Conservation (phyloP, 768 basidiomycete genomes). For the Suillus placidus region DNA sequence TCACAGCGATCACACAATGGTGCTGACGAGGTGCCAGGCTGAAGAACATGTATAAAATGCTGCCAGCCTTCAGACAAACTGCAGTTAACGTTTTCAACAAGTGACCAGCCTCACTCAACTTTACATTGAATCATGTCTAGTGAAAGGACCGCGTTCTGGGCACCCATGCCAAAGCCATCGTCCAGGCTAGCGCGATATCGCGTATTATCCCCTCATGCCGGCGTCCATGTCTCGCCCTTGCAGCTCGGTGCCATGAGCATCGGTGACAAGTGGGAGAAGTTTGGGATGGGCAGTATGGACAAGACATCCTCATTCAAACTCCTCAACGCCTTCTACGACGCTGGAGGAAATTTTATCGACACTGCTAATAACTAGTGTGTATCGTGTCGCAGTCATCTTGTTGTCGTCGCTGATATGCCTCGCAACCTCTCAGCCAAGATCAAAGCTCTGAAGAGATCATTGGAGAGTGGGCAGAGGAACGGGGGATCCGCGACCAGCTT, state of each 20-base stretch:
- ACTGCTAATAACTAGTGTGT: constrained; percentile 49
- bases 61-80: constrained; percentile 2
- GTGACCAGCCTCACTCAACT: background rate
- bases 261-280: constrained; percentile 44
- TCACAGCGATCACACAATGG: background rate
- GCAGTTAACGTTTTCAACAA: background rate
- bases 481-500: constrained; percentile 46
- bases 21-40: background rate
- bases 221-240: constrained; percentile 54
- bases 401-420: background rate
- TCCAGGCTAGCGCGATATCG: constrained; percentile 43
- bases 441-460: constrained; percentile 46
- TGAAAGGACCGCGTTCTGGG: background rate
- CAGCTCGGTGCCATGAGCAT: constrained; percentile 53
- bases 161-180: constrained; percentile 28
- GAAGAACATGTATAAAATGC: background rate
- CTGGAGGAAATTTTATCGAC: constrained; percentile 53
- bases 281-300: constrained; percentile 43
- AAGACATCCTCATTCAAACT: constrained; percentile 47
- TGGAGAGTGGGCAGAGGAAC: constrained; percentile 49
- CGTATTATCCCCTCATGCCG: constrained; percentile 41
- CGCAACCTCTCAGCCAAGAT: constrained; percentile 33
- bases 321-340: constrained; percentile 47
- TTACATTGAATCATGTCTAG: background rate
- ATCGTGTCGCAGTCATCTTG: background rate